Percentiles rank a stretch among this genome's conserved stretches.
Conservation (phyloP, 176 grass and related monocot species). For the Musa schizocarpa region DNA sequence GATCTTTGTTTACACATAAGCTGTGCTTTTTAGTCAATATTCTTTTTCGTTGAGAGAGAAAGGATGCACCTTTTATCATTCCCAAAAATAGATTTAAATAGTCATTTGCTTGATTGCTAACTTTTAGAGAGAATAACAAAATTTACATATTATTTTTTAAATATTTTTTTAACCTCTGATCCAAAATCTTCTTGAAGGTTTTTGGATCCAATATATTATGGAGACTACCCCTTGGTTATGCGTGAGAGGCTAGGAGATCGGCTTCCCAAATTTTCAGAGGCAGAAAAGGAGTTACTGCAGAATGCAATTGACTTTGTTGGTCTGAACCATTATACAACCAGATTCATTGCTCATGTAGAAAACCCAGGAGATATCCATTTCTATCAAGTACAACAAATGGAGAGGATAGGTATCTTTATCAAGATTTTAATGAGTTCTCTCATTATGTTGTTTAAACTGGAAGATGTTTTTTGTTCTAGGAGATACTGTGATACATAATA, state of each 20-base stretch:
- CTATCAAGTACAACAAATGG: slow-evolving; percentile 56
- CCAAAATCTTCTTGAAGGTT: slow-evolving; percentile 39
- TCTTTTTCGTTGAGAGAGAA: neutral
- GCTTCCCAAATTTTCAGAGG: slow-evolving; percentile 82
- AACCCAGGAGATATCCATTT: slow-evolving; percentile 42
- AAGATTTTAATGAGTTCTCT: neutral
- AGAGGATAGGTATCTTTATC: slow-evolving; percentile 55
- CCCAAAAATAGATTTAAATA: neutral
- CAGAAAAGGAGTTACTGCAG: slow-evolving; percentile 66
- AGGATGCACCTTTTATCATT: neutral
- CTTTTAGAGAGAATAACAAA: too few relatives aligned
- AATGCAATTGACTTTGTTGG: slow-evolving; percentile 93
- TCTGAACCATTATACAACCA: slow-evolving; percentile 90
- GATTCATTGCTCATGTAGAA: slow-evolving; percentile 55
- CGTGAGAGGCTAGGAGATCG: slow-evolving; percentile 51
- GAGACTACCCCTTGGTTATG: slow-evolving; percentile 93
- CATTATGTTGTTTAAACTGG: neutral
- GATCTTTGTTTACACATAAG: too few relatives aligned
- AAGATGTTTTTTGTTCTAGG: neutral
- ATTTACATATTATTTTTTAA: neutral
- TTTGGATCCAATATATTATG: slow-evolving; percentile 82
- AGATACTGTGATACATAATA: neutral
- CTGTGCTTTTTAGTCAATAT: too few relatives aligned
- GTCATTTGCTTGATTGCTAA: neutral
- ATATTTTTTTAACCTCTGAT: neutral